These are phyloP conservation scores for Byssochlamys sp. DNA, from an alignment of 2,329 filamentous ascomycete genomes.

Conservation along the genomic window DNA sequence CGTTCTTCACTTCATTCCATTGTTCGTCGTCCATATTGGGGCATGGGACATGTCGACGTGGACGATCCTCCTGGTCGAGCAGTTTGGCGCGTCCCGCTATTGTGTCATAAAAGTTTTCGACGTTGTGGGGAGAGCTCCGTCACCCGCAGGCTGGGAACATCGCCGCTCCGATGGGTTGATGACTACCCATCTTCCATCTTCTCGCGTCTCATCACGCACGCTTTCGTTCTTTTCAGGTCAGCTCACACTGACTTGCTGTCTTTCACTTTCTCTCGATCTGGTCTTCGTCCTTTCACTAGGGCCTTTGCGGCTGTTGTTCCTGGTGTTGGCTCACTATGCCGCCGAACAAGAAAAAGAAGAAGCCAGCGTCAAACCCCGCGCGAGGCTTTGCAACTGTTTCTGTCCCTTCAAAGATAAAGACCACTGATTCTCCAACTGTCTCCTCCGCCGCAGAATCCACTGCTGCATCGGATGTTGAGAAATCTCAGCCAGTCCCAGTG, in stretches of 20 bases:
- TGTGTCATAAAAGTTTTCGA: slow-evolving; percentile 35
- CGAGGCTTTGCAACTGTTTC: slow-evolving; percentile 91
- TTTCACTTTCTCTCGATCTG: not conserved
- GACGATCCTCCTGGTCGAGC: slow-evolving; percentile 9
- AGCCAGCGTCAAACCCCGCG: slow-evolving; percentile 74
- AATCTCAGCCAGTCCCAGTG: slow-evolving; percentile 1
- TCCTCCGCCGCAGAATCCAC: slow-evolving; percentile 18
- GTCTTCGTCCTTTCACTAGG: not conserved
- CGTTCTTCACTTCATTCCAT: slow-evolving; percentile 37
- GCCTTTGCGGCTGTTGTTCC: not conserved
- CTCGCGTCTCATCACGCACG: not conserved
- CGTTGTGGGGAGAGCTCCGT: slow-evolving; percentile 15
- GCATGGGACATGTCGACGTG: slow-evolving; percentile 21
- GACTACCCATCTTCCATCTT: slow-evolving; percentile 1
- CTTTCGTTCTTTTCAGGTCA: not conserved
- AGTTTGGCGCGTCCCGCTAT: slow-evolving; percentile 20
- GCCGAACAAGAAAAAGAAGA: slow-evolving; percentile 75
- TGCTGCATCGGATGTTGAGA: slow-evolving; percentile 22
- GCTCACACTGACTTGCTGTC: not conserved
- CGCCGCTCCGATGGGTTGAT: not conserved
- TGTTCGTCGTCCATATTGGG: slow-evolving; percentile 35
- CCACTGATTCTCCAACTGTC: slow-evolving; percentile 25
- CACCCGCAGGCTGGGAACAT: slow-evolving; percentile 14
- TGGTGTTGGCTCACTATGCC: slow-evolving; percentile 48
- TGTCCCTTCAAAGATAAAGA: slow-evolving; percentile 70